Conservation (phyloP, 192 early-diverging fungal species). For the Physocladia obscura region DNA sequence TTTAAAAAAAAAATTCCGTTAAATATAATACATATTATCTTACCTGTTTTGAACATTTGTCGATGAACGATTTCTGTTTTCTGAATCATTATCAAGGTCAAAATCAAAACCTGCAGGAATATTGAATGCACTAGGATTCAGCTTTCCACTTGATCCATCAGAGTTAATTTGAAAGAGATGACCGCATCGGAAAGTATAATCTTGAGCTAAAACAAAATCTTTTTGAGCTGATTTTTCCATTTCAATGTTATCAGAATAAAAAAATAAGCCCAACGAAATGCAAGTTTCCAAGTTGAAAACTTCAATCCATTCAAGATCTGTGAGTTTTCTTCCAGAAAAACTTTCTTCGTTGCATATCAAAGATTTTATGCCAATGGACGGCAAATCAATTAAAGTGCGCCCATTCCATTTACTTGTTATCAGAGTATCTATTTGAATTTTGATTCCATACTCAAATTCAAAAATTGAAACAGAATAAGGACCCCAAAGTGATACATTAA, state of each 20-base stretch:
- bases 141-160: constrained; percentile 29
- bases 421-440: constrained; percentile 64
- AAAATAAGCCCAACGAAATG: constrained; percentile 57
- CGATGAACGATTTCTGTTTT: no score
- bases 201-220: constrained; percentile 60
- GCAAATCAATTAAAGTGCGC: constrained; percentile 58
- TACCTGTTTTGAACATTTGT: no score
- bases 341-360: constrained; percentile 47
- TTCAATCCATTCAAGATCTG: constrained; percentile 60
- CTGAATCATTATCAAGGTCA: no score
- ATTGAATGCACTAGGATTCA: neutral
- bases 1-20: no score
- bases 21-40: no score
- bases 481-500: constrained; percentile 65
- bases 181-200: constrained; percentile 59
- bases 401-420: constrained; percentile 57
- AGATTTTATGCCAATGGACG: constrained; percentile 50
- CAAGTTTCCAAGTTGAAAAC: constrained; percentile 60
- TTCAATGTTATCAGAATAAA: constrained; percentile 53
- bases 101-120: constrained; percentile 14
- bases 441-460: constrained; percentile 55
- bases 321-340: neutral
- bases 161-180: constrained; percentile 49
- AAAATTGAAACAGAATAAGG: constrained; percentile 49
- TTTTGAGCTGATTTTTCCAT: constrained; percentile 53